Conservation (phyloP, 148 eudicot species). For the Cornus kousa region DNA sequence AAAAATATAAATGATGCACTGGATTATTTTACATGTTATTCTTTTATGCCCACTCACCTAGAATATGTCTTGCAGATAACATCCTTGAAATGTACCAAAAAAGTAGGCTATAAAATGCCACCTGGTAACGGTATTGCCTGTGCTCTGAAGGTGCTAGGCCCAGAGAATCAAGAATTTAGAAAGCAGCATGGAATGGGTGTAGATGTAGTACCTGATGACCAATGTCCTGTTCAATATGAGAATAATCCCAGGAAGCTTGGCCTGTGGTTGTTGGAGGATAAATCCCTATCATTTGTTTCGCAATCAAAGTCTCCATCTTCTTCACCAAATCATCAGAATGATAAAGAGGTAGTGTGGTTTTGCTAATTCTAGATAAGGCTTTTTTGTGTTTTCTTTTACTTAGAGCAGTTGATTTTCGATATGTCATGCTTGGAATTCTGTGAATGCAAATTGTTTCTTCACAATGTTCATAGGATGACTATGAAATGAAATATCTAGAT, state of each 20-base stretch:
- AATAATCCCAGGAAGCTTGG: not conserved
- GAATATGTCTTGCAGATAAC: conserved; percentile 24
- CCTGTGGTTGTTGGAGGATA: conserved; percentile 9
- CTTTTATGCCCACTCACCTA: not conserved
- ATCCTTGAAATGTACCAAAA: conserved; percentile 26
- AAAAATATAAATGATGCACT: not conserved
- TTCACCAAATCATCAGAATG: not conserved
- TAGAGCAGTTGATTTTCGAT: not conserved
- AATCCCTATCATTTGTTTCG: not conserved
- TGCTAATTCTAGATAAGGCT: conserved; percentile 9
- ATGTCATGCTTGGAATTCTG: not conserved
- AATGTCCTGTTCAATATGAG: conserved; percentile 33
- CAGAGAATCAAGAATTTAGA: conserved; percentile 12
- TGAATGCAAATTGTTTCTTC: not conserved
- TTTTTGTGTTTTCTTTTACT: not conserved
- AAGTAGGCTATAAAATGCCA: conserved; percentile 11
- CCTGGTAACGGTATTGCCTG: conserved; percentile 18
- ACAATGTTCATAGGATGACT: not conserved
- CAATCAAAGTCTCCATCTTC: conserved; percentile 17
- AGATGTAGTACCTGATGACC: conserved; percentile 19
- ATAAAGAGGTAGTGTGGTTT: conserved; percentile 18
- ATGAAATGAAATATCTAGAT: not conserved
- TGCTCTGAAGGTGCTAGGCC: conserved; percentile 19
- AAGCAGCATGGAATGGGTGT: conserved; percentile 7
- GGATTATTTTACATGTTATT: not conserved